Evolutionary conservation across 2,329 filamentous ascomycete genomes (phyloP), one percentile per base, ranked within the genome.

Genomic region (Ophiocordyceps polyrhachis-furcata): DNA sequence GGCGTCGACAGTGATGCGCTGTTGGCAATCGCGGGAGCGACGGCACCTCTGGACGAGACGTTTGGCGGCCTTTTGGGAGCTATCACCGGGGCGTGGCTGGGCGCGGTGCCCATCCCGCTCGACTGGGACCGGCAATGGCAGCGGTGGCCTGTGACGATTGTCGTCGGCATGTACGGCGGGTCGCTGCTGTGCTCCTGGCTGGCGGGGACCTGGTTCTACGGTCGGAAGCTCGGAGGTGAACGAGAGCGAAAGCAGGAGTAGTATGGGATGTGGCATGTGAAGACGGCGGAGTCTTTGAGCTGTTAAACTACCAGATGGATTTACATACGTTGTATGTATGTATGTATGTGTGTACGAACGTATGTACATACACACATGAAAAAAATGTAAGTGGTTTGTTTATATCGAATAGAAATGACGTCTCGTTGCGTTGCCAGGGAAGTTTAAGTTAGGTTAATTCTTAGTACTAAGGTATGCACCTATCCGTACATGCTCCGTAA

Each of bases 51-150:
- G 20, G 91, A 96, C 61, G 83, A 88, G 57, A 76, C 84, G 0
- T 91, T 86, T 63, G 89, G 87, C 3, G 85, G 77, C 2, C 70
- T 85, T 11, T 61, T 88, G n/a, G 91, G 91, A 5, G 79, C 78
- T 0, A 66, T 81, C 23, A 55, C 89, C 1, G 91, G 91, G 6
- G 86, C 85, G 38, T 96, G 91, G 91, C 65, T 94, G 40, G 91
- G 91, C 4, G 91, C 91, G 8, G 77, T 96, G 44, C 91, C 93
- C 0, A 96, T 98, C 53, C 91, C 91, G 2, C 67, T 98, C 52
- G 91, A 98, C 60, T 96, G 89, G 89, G 91, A 98, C 60, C 79
- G 91, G n/a, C 87, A 93, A 53, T 98, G 91, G 91, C 91, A 98
- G 73, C 84, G 81, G 61, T 98, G 89, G 83, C 91, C 91, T 0